Conservation (phyloP, 495 filamentous ascomycete species). For the Rhypophila decipiens region DNA sequence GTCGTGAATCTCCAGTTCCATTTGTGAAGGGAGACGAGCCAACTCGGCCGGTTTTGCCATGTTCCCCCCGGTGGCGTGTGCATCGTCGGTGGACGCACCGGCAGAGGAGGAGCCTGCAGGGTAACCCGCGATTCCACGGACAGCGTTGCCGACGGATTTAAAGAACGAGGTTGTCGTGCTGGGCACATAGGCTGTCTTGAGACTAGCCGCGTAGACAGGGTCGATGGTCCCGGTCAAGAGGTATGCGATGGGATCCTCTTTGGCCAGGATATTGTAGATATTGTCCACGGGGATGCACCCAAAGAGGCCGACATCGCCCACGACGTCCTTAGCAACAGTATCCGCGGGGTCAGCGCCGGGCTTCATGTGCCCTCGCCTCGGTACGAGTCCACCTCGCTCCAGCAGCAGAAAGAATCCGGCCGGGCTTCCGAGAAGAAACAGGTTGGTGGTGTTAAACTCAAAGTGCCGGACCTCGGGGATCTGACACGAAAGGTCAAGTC, state of each 20-base stretch:
- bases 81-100: constrained; percentile 8
- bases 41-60: constrained; percentile 27
- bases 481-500: constrained; percentile 43
- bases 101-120: constrained; percentile 9
- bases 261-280: constrained; percentile 82
- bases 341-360: constrained; percentile 58
- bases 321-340: constrained; percentile 55
- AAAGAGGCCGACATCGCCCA: constrained; percentile 69
- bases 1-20: constrained; percentile 93
- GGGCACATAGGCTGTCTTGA: constrained; percentile 75
- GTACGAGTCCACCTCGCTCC: constrained; percentile 73
- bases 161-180: constrained; percentile 61
- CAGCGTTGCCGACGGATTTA: constrained; percentile 56
- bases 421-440: constrained; percentile 90
- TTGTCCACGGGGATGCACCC: constrained; percentile 94
- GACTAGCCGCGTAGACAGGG: constrained; percentile 62
- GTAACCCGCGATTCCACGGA: constrained; percentile 43
- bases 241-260: constrained; percentile 73
- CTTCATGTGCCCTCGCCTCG: constrained; percentile 69
- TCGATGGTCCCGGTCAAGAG: constrained; percentile 87
- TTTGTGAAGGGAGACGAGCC: constrained; percentile 70
- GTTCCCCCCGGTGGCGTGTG: too few relatives aligned
- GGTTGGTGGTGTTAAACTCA: constrained; percentile 81
- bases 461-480: constrained; percentile 57
- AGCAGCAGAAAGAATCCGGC: constrained; percentile 89